Percentiles rank a stretch among this genome's conserved stretches.
Conservation (phyloP, 441 rosid genomes). For the Bocquillonia castaneifolia region DNA sequence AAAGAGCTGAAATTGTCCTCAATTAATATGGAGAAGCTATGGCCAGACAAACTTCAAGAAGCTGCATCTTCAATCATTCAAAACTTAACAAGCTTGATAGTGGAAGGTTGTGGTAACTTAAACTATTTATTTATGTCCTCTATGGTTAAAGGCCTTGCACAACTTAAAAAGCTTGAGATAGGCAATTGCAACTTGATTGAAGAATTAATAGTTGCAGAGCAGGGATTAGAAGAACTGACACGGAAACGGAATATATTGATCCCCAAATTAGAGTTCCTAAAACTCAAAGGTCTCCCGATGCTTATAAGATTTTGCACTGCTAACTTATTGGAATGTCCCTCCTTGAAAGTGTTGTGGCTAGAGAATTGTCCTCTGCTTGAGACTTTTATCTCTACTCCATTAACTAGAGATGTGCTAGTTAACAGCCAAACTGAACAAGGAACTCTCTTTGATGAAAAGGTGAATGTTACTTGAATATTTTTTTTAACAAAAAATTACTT, state of each 20-base stretch:
- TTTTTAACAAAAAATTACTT: no score
- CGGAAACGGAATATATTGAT: no score
- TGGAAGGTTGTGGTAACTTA: not conserved
- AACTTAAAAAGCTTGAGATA: slow-evolving; percentile 15
- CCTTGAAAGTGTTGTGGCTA: not conserved
- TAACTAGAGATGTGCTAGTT: no score
- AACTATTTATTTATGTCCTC: not conserved
- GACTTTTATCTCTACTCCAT: not conserved
- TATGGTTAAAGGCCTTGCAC: slow-evolving; percentile 8
- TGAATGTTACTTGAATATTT: no score
- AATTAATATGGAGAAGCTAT: not conserved
- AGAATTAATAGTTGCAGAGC: not conserved
- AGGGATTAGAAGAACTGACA: not conserved
- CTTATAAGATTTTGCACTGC: slow-evolving; percentile 17
- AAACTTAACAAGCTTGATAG: not conserved
- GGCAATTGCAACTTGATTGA: not conserved
- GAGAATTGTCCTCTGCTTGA: not conserved
- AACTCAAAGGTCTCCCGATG: slow-evolving; percentile 15
- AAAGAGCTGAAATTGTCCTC: not conserved
- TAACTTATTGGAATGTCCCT: slow-evolving; percentile 12
- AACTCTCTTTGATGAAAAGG: no score
- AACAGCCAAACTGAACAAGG: no score
- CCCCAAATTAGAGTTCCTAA: not conserved
- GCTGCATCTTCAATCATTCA: not conserved
- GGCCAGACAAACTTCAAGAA: not conserved